These are phyloP conservation scores for Neoboletus magnificus DNA, from an alignment of 768 basidiomycete genomes.

Conservation along the genomic window DNA sequence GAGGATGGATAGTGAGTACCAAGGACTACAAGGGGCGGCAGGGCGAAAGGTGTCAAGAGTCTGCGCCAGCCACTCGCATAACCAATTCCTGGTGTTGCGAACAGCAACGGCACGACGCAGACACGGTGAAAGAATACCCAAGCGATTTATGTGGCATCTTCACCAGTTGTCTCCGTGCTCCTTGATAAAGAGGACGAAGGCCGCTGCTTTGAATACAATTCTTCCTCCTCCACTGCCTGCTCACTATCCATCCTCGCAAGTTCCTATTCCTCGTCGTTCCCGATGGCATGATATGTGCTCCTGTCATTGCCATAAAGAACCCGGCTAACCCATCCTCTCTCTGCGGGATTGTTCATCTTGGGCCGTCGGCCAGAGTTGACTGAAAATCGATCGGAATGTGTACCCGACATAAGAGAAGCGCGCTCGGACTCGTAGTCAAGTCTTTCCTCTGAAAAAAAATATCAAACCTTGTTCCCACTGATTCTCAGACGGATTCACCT, in stretches of 20 bases:
- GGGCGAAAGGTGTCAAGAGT: not conserved
- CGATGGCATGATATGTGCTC: constrained; percentile 47
- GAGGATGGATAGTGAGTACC: constrained; percentile 30
- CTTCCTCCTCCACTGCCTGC: constrained; percentile 27
- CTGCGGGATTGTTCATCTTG: constrained; percentile 17
- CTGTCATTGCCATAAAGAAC: constrained; percentile 44
- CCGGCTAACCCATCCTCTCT: constrained; percentile 49
- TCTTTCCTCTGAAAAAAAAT: constrained; percentile 45
- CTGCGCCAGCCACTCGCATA: constrained; percentile 5
- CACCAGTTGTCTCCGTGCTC: constrained; percentile 2
- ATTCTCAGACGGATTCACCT: constrained; percentile 41
- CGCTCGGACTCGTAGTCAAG: constrained; percentile 65
- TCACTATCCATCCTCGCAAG: constrained; percentile 48
- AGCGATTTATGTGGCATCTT: constrained; percentile 7
- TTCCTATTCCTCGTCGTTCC: constrained; percentile 51
- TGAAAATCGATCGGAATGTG: constrained; percentile 37
- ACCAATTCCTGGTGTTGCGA: constrained; percentile 3
- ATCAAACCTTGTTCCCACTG: constrained; percentile 15
- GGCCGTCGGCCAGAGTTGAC: constrained; percentile 28
- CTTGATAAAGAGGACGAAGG: constrained; percentile 10
- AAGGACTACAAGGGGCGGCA: constrained; percentile 7
- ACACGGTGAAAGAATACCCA: not conserved
- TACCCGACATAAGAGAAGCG: constrained; percentile 48
- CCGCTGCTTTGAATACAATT: constrained; percentile 13
- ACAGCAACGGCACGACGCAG: constrained; percentile 2